Evolutionary conservation across 805 yeast species (phyloP), one percentile per base, ranked within the genome.

Genomic region (Saccharomycopsis schoenii): DNA sequence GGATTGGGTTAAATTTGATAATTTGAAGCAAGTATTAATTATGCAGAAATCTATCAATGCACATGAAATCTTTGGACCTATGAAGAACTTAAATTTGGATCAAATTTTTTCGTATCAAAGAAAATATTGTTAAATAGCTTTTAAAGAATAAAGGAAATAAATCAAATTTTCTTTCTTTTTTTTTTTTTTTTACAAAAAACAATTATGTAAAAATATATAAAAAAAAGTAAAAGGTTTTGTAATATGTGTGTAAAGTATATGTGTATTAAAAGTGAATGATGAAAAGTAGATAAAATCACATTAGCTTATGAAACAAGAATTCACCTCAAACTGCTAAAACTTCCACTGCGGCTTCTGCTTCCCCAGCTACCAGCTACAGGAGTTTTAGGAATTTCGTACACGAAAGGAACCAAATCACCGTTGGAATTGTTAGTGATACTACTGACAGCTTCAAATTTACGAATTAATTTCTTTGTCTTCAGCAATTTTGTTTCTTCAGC

Each of bases 31-130:
- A 15, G 50, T 37, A 12, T 39, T 61, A 40, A 29, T 25, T 14
- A 19, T 37, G 19, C 63, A 61, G 50, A 60, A 52, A 56, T 17
- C 25, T 4, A 17, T 58, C 9, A 50, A 60, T 37, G 56, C 59
- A 14, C 8, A 56, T 24, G 37, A 14, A 19, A 55, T 60, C 2
- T 60, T 54, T 37, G 62, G 59, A 10, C 57, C 56, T 6, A 55
- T 55, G 8, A 39, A 12, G 10, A 47, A 25, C 34, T 21, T 47
- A 47, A 47, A 47, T 47, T 47, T 47, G 29, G 21, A 12, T 17
- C 41, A 37, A 55, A 34, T 55, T 15, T 41, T 55, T 39, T 29
- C 25, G 1, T 41, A 34, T 21, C 29, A 34, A 8, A 29, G 47
- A 55, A 34, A 40, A 21, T 55, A 39, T 21, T 37, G 42, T 12